Evolutionary conservation across 352 stramenopile species (phyloP).

Genomic region (Phytophthora niederhauseri): DNA sequence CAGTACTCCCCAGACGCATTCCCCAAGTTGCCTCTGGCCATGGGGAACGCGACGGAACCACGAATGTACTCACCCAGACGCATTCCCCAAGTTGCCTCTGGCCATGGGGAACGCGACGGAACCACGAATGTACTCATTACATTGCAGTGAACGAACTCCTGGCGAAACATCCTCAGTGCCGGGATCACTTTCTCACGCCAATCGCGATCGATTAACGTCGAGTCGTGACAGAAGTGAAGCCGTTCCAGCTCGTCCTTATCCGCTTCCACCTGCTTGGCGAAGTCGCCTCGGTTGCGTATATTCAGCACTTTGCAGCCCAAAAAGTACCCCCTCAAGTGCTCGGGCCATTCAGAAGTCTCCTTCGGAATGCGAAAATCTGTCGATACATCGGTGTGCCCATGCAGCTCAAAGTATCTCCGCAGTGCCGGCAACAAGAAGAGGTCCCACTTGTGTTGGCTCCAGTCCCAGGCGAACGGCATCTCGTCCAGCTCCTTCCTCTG

Average conservation of each 20-base stretch:
- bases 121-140: not conserved
- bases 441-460: slow-evolving; percentile 17
- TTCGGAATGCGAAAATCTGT: slow-evolving; percentile 49
- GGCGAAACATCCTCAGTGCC: not conserved
- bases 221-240: slow-evolving; percentile 8
- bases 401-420: slow-evolving; percentile 8
- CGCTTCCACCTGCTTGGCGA: slow-evolving; percentile 27
- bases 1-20: slow-evolving; percentile 34
- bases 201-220: slow-evolving; percentile 32
- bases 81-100: slow-evolving; percentile 72
- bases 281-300: slow-evolving; percentile 40
- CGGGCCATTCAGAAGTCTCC: slow-evolving; percentile 32
- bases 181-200: slow-evolving; percentile 31
- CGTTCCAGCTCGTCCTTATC: not conserved
- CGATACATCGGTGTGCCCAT: slow-evolving; percentile 52
- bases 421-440: slow-evolving; percentile 18
- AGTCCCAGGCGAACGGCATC: slow-evolving; percentile 12
- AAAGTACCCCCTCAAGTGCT: slow-evolving; percentile 31
- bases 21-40: slow-evolving; percentile 69
- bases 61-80: slow-evolving; percentile 22
- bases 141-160: slow-evolving; percentile 33
- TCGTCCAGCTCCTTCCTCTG: slow-evolving; percentile 13
- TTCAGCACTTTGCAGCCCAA: slow-evolving; percentile 47
- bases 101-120: not conserved
- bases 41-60: not conserved